Evolutionary conservation across 2,329 filamentous ascomycete genomes (phyloP), one percentile per base, ranked within the genome.

Genomic region (Pseudogymnoascus sp.): DNA sequence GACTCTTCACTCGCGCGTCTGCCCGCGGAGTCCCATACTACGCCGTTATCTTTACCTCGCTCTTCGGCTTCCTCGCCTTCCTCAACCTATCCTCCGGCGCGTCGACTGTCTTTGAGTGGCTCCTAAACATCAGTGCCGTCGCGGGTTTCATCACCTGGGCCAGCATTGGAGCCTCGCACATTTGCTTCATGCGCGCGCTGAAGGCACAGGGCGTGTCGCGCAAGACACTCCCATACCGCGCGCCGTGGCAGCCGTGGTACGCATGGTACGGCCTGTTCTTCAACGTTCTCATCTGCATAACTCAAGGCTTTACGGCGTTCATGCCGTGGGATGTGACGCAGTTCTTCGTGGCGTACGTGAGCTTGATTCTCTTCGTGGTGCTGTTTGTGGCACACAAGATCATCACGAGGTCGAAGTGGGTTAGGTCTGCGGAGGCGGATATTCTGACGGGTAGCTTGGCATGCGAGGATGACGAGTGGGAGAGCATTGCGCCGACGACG

Each of bases 81-180:
- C 77, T 90, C 62, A 88, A 89, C 72, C 76, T 89, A 12, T 84
- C 82, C 8, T 72, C 76, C 43, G 76, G 74, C 62, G 85, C 84
- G 47, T 78, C 77, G 3, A 74, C 78, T 5, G 87, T 88, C 18
- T 90, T 90, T 74, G 78, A 82, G 76, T 91, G 87, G 87, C 77
- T 90, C 47, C 78, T 90, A 67, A 88, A 88, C 74, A 84, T 90
- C 66, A 85, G 81, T 12, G 82, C 84, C 59, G 84, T 87, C 6
- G 85, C 84, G 3, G 86, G 85, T 5, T 85, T 90, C 71, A 87
- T 89, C 66, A 83, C 80, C 37, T 91, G 88, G 87, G 78, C 82
- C 6, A 83, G 83, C 69, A 88, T 89, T 72, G 81, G 77, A 69
- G 67, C 79, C 57, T 87, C 83, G 69, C 85, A 89, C 71, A 74